Base-by-base conservation (phyloP, 352 stramenopile genomes). In the Pythium angustatum region DNA sequence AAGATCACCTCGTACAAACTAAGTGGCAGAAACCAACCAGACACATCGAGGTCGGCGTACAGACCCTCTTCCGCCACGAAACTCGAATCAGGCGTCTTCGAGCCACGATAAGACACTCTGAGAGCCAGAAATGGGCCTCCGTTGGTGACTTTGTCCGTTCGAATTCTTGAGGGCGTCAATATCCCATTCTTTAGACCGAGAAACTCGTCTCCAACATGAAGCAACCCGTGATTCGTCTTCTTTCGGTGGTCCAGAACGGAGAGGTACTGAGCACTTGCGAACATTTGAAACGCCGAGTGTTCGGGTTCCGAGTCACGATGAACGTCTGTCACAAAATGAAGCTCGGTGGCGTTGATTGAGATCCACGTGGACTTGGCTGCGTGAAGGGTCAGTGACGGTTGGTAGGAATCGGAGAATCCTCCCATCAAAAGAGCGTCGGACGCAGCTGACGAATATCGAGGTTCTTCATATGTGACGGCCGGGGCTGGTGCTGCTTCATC, bases 191-290 rank as follows among this genome's bases (percentile, higher is more conserved):
- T 90, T 40, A 93, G 69, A 19, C 65, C 85, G 30, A 96, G 68
- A 66, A 96, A 96, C 21, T 89, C 85, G 58, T 96, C 83, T 0
- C 88, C 88, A 21, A 96, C 63, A 58, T 96, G 86, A 12, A 96
- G 68, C 7, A 96, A 59, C 6, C 78, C 85, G 28, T 92, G 85
- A 47, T 87, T 88, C 12, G 77, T 87, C 19, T 73, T 79, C 62
- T 89, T 81, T 0, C 86, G 82, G 64, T 93, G 82, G 30, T 94
- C 86, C 15, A 84, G 49, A 28, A 81, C 74, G 11, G 77, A 88
- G 5, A 93, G 68, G 51, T 83, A 81, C 33, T 81, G 78, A 22
- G 90, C 66, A 2, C 77, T 75, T 1, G 89, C 58, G 51, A 75
- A 91, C n/a, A 92, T 65, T 2, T 63, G 66, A 31, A 92, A 91